Evolutionary conservation across 169 alveolate genomes (phyloP).

Genomic region (Plasmodium gonderi): DNA sequence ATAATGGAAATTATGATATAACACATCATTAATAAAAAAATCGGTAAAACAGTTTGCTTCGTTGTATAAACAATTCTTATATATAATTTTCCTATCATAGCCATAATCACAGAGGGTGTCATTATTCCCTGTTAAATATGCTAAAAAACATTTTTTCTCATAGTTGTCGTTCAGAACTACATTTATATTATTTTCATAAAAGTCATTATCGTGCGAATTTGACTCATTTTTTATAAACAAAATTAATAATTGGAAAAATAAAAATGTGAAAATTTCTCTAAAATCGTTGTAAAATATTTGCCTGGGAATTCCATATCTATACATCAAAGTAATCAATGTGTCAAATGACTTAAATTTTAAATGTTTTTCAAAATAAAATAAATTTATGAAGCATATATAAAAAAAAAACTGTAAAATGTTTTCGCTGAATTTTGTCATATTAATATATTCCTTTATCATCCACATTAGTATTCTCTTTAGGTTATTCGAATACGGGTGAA

Average conservation of each 20-base stretch:
- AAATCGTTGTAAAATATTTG: slow-evolving; percentile 37
- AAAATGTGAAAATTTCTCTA: slow-evolving; percentile 58
- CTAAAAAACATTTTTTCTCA: slow-evolving; percentile 19
- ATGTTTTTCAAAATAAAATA: slow-evolving; percentile 66
- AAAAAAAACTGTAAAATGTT: slow-evolving; percentile 43
- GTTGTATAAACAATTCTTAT: slow-evolving; percentile 4
- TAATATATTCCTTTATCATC: slow-evolving; percentile 53
- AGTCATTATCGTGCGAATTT: background rate
- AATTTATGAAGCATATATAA: slow-evolving; percentile 34
- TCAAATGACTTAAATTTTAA: slow-evolving; percentile 61
- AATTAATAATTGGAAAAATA: slow-evolving; percentile 61
- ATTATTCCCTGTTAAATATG: background rate
- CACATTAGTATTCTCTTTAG: slow-evolving; percentile 38
- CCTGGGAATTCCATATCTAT: slow-evolving; percentile 60
- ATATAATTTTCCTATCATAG: background rate
- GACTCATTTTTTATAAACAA: slow-evolving; percentile 64
- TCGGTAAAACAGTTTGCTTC: slow-evolving; percentile 42
- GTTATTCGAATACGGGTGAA: slow-evolving; percentile 62
- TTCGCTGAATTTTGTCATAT: slow-evolving; percentile 25
- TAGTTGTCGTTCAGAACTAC: slow-evolving; percentile 3
- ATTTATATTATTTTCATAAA: slow-evolving; percentile 17
- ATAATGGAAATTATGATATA: slow-evolving; percentile 39
- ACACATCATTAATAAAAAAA: slow-evolving; percentile 47
- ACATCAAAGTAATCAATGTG: slow-evolving; percentile 45
- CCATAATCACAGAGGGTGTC: background rate